Base-by-base conservation (phyloP, 805 yeast genomes). In the Tetrapisispora iriomotensis region DNA sequence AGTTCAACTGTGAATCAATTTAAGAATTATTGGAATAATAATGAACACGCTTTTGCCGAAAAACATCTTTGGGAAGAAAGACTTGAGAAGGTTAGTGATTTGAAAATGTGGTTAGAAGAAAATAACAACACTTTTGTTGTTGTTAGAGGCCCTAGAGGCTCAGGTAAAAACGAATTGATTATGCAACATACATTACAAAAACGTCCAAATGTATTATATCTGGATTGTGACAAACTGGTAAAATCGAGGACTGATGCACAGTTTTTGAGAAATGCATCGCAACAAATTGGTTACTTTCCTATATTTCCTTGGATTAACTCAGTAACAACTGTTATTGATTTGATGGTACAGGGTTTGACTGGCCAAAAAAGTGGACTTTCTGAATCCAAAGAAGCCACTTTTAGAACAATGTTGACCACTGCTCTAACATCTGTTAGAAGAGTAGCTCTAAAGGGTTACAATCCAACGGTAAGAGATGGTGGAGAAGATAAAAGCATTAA, bases 341-440 rank as follows among this genome's bases (percentile, higher is more conserved):
- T 92, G 51, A 85, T 79, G 39, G 82, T 83, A 15, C 95, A 86
- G 55, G 90, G 96, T 41, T 58, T 90, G 30, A 86, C 95, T 1
- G 98, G 97, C 1, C 96, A 87, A 56, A 88, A 87, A 54, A 82
- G 94, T 3, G 96, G 96, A 1, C 66, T 88, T 35, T 75, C 88
- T 23, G 96, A 88, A 55, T 66, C 84, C 2, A 79, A 79, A 45
- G 96, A 88, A 49, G 62, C 81, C 0, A 95, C 85, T 56, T 73
- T 83, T 44, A 81, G 83, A 59, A 79, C 79, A 49, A 87, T 88
- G 75, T 68, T 88, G 36, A 72, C 79, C 36, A 71, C 84, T 33
- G 71, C 90, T 0, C 65, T 78, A 27, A 76, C 74, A 46, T 88
- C 95, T 0, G 68, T 92, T n/a, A 70, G 87, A 47, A 74, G 73